Base-by-base conservation (phyloP, 192 early-diverging fungal genomes). In the Coemansia aciculifera region DNA sequence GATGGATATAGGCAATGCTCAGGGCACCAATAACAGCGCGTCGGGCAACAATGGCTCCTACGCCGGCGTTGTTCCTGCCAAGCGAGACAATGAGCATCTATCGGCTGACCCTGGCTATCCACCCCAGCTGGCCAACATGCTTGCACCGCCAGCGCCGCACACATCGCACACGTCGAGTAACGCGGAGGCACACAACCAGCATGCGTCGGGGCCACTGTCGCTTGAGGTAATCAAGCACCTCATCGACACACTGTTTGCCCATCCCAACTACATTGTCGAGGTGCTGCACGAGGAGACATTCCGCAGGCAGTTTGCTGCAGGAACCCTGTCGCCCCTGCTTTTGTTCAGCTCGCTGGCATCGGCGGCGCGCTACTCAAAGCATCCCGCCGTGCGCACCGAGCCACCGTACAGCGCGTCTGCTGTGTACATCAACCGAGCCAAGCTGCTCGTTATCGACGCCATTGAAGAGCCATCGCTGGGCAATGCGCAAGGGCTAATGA, bases 401-500 rank as follows among this genome's bases (percentile, higher is more conserved):
- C 80, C 80, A 61, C 80, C 80, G 12, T 74, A 73, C 67, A 75
- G 64, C 44, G 74, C 80, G 54, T 71, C 80, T 17, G 69, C 73
- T 17, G 62, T 59, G 44, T 83, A 74, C 17, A 59, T 83, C 46
- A 67, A 64, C 59, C 40, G 63, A 13, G 80, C 80, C 49, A 77
- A 74, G 69, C 27, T 64, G 59, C 80, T 78, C 13, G 69, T 78
- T 2, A 59, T 72, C 13, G 75, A 83, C 37, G 75, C 75, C 1
- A 59, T 83, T 19, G 80, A 83, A 44, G 75, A 83, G 60, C 80
- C 80, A 13, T 77, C 75, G 37, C 44, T 83, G 69, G 75, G 75
- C 64, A 77, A 83, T 38, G 80, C 80, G 15, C 80, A 83, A 63
- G 80, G 75, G 6, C 68, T 83, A 62, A 71, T 77, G 72, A 71